Conservation (phyloP, 352 stramenopile genomes). For the Phytopythium ostracodes region DNA sequence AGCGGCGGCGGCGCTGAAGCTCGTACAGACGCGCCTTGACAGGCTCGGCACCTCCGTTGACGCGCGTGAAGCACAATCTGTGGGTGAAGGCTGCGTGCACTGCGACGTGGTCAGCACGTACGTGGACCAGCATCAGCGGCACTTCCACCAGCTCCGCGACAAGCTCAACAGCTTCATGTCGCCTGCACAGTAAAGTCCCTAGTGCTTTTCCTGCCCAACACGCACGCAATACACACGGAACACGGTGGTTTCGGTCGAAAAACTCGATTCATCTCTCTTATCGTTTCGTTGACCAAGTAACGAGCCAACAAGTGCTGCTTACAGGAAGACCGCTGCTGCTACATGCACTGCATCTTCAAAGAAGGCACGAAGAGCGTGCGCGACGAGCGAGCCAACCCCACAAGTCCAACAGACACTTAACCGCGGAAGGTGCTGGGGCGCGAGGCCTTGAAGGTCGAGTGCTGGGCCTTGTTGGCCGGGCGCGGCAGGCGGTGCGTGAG, state of each 20-base stretch:
- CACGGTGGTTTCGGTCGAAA: conserved; percentile 19
- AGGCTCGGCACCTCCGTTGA: neutral
- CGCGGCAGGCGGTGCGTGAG: conserved; percentile 95
- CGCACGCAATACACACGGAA: neutral
- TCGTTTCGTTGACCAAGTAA: conserved; percentile 15
- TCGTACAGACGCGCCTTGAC: conserved; percentile 1
- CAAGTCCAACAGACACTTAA: conserved; percentile 69
- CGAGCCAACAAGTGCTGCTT: conserved; percentile 7
- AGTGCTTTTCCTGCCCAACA: neutral
- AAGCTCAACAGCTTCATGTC: neutral
- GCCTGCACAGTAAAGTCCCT: too few relatives aligned
- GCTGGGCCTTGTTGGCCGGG: conserved; percentile 93
- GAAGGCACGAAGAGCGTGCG: neutral
- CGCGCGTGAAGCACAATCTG: too few relatives aligned
- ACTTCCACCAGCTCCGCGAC: conserved; percentile 6
- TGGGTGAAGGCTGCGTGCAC: conserved; percentile 4
- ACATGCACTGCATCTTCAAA: neutral
- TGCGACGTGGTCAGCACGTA: conserved; percentile 18
- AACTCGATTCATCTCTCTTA: conserved; percentile 46
- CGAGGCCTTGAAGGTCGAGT: conserved; percentile 94
- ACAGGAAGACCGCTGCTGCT: neutral
- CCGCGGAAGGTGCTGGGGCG: conserved; percentile 97
- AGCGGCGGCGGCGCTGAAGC: neutral
- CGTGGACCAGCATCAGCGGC: conserved; percentile 21
- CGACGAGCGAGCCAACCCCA: neutral